Conservation (phyloP, 805 yeast species). For the Debaryomyces hansenii region DNA sequence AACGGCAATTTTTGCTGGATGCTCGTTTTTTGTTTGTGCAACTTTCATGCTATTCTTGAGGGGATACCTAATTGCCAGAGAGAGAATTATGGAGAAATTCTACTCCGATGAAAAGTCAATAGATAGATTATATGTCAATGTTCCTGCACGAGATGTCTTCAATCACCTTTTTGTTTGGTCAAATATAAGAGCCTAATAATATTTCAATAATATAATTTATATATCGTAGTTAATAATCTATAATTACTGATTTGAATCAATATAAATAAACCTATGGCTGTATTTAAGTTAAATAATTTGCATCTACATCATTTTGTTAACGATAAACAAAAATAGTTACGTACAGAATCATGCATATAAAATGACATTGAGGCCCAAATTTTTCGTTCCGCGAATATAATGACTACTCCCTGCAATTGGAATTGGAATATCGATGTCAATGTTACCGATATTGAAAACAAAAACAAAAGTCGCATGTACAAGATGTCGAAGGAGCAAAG, state of each 20-base stretch:
- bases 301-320: too few species aligned
- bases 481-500: too few species aligned
- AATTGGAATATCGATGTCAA: too few species aligned
- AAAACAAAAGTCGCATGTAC: too few species aligned
- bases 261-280: too few species aligned
- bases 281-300: too few species aligned
- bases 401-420: too few species aligned
- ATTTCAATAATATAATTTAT: not conserved
- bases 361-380: too few species aligned
- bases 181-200: not conserved
- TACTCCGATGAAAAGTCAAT: not conserved
- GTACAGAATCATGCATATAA: too few species aligned
- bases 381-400: too few species aligned
- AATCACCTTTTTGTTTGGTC: not conserved
- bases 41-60: slow-evolving; percentile 40
- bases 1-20: slow-evolving; percentile 56
- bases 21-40: slow-evolving; percentile 45
- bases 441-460: too few species aligned
- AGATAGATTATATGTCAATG: not conserved
- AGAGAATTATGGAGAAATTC: slow-evolving; percentile 14
- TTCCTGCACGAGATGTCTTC: not conserved
- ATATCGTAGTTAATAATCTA: not conserved
- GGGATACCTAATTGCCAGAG: slow-evolving; percentile 53
- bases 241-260: not conserved
- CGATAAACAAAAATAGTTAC: too few species aligned